phyloP scores from a whole-genome alignment of 805 yeast genomes.

The Wickerhamomyces silvicola region DNA sequence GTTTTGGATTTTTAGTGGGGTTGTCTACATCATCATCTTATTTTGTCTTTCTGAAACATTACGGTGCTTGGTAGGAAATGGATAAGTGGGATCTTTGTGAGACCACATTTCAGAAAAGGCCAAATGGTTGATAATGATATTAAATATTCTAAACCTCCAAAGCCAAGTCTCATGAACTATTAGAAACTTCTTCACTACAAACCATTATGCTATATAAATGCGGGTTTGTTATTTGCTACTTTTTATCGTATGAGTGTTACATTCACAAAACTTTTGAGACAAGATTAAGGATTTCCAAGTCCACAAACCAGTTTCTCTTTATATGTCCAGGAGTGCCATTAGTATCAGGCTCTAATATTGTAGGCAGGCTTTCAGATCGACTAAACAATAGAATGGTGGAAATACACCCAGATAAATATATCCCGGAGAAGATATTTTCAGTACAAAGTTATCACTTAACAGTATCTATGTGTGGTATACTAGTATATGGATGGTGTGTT shows the following conservation, averaged over 20 bases:
- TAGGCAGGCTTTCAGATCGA: constrained; percentile 43
- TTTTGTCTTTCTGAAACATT: constrained; percentile 76
- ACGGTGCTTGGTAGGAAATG: constrained; percentile 52
- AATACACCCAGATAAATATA: constrained; percentile 24
- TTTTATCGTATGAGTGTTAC: constrained; percentile 50
- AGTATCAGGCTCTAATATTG: constrained; percentile 39
- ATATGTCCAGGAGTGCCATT: constrained; percentile 48
- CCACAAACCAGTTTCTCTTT: constrained; percentile 37
- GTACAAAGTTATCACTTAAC: constrained; percentile 38
- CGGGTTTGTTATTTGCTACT: constrained; percentile 46
- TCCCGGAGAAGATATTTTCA: constrained; percentile 41
- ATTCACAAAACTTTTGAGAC: constrained; percentile 34
- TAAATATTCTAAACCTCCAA: constrained; percentile 39
- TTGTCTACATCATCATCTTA: constrained; percentile 42
- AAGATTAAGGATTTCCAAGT: constrained; percentile 29
- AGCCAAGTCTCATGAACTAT: constrained; percentile 33
- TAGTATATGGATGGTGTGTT: constrained; percentile 50
- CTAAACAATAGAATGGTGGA: constrained; percentile 25
- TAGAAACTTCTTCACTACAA: constrained; percentile 30
- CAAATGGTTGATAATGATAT: constrained; percentile 13
- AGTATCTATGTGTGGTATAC: constrained; percentile 36
- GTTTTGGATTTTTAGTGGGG: constrained; percentile 69
- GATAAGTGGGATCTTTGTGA: constrained; percentile 29
- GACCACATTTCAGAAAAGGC: constrained; percentile 25
- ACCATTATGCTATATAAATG: constrained; percentile 42